Evolutionary conservation across 805 yeast genomes (phyloP), one percentile per base, ranked within the genome.

Genomic region (Maudiozyma serrabonitensis): DNA sequence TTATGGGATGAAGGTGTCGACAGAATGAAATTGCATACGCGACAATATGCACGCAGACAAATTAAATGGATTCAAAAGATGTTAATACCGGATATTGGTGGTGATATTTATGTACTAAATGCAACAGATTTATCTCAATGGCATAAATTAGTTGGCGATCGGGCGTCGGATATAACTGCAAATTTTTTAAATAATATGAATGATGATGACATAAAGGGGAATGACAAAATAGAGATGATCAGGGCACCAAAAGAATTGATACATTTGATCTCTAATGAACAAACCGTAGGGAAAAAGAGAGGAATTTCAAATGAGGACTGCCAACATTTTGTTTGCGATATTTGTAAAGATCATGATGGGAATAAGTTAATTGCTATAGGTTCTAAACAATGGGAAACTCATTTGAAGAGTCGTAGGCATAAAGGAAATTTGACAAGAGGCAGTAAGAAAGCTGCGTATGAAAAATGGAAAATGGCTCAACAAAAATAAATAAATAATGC

Each of bases 41-140:
- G 95, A 48, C 85, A 83, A 59, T 93, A 93, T 65, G 95, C 98
- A 0, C 82, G 81, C 53, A 76, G 77, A 53, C 99, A 93, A 62
- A 81, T 88, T 12, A 89, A 88, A 62, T 93, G 98, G 97, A 89
- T 93, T 53, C 75, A 76, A 45, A 86, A 84, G 55, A 71, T 80
- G 51, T 66, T 93, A 13, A 73, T 82, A 0, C 78, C 81, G 0
- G 89, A 83, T 63, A 62, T 75, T 32, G 72, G 81, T 46, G 87
- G 87, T 0, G 75, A 78, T 6, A 61, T 87, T 6, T 86, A 77
- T 52, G 58, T 88, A 0, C 65, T 90, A 5, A 85, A 93, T 68
- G 91, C 98, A 0, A 78, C 93, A 0, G 83, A 88, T 62, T 64
- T 91, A 46, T 28, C 53, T 0, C 41, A 64, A 2, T 93, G 97